Base-by-base conservation (phyloP, 169 alveolate species). In the Besnoitia besnoiti region DNA sequence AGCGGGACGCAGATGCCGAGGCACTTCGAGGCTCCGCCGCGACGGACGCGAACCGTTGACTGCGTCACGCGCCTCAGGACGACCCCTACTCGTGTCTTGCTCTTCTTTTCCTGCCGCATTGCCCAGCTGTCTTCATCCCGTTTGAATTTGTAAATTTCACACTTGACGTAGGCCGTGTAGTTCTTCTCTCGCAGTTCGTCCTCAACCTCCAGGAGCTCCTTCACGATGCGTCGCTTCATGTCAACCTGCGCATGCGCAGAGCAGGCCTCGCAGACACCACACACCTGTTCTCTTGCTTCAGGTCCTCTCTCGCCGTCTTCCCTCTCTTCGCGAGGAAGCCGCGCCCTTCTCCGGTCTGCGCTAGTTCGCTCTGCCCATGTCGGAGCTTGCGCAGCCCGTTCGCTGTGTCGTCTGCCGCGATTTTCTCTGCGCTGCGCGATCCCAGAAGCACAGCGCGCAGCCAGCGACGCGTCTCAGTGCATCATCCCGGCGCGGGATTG, bases 151-250 rank as follows among this genome's bases (percentile, higher is more conserved):
- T 92, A 76, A 0, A 82, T 0, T 46, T 85, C 93, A 35, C 96
- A 92, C n/a, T 55, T 47, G 82, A 79, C 62, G 73, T 88, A 90
- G 8, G 61, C 50, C 46, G 92, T n/a, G 46, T 90, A 89, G 46
- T 85, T 80, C 89, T 87, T 44, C 91, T 85, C 93, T 19, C 42
- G 75, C 82, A 93, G 37, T 30, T 76, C 90, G 19, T 49, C 79
- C 35, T 92, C 88, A 30, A 94, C 51, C 10, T 46, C 55, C 47
- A 88, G 79, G 50, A 92, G 94, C 33, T 50, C 94, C 88, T 73
- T 75, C 7, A 89, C 96, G 46, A 90, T 88, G 39, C 89, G 67
- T 27, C 93, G 79, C 90, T 92, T 92, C 39, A 27, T n/a, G 85
- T 85, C 92, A 0, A 89, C 75, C 94, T 92, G 92, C 37, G 8